Evolutionary conservation across 305 asterid genomes (phyloP), one percentile per base, ranked within the genome.

Genomic region (Solanum hybrid): DNA sequence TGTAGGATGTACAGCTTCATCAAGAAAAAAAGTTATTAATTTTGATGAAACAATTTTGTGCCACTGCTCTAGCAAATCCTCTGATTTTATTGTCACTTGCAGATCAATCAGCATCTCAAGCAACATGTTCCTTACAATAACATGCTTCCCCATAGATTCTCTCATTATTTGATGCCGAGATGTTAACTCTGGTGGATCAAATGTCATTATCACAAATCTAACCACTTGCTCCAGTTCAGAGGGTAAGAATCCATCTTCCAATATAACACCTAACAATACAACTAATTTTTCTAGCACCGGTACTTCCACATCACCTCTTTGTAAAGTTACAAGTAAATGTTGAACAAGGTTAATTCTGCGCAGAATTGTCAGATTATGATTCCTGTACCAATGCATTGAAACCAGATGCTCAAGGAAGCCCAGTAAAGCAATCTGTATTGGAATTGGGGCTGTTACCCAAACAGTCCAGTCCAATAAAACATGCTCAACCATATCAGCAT

Each of bases 351-450:
- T 97, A 89, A 98, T 97, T 92, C 95, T 93, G 87, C 99, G 99
- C 71, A 98, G 95, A 91, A 97, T 95, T 64, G 99, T 97, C 90
- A 98, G 97, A 93, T 98, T 98, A 93, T 98, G 99, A 92, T 96
- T 97, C 93, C 99, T 94, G 91, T 98, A 98, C 99, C 99, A 97
- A 91, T 98, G 99, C 99, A 98, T 98, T 91, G 99, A 98, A 90
- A 98, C 99, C 12, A 98, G 95, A 94, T 98, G 98, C 96, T 98
- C 99, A 90, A 98, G 99, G 93, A 98, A 98, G 77, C 99, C 99
- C 92, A 98, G 95, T 72, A 98, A 93, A 87, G 99, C 91, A 89
- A 98, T 96, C 90, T 98, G 99, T 92, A 98, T 95, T 29, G 97
- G 96, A 88, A 98, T 92, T 3, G 98, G 96, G 80, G 99, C 98